phyloP scores from a whole-genome alignment of 495 filamentous ascomycete species.

The Collariella sp. region DNA sequence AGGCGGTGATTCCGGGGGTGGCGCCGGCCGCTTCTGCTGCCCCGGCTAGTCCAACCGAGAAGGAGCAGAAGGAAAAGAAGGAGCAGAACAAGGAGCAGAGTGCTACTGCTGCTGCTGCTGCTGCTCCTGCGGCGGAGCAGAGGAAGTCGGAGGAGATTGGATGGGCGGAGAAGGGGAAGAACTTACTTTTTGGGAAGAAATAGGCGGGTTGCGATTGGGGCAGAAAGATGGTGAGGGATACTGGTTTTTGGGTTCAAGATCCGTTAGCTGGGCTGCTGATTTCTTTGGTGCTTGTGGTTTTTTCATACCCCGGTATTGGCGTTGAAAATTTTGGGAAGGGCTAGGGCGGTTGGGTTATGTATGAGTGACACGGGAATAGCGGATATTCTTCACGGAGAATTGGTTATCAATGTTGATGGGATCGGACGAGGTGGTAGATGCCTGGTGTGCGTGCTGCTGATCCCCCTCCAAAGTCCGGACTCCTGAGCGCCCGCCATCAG shows the following conservation, averaged over 20 bases:
- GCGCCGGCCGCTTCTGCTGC: not conserved
- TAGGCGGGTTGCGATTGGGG: constrained; percentile 4
- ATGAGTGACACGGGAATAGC: not conserved
- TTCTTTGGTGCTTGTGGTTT: not conserved
- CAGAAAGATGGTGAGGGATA: not conserved
- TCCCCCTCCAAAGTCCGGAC: too few relatives aligned
- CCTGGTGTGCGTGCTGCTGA: too few relatives aligned
- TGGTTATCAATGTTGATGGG: not conserved
- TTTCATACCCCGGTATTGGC: constrained; percentile 17
- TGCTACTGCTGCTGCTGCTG: not conserved
- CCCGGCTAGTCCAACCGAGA: not conserved
- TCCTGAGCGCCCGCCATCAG: too few relatives aligned
- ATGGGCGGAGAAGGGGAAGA: constrained; percentile 46
- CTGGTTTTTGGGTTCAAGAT: not conserved
- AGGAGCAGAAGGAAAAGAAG: not conserved
- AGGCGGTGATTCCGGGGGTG: constrained; percentile 13
- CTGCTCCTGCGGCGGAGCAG: not conserved
- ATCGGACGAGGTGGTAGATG: too few relatives aligned
- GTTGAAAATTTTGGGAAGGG: constrained; percentile 8
- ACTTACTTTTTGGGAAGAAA: constrained; percentile 43
- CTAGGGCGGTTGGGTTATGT: not conserved
- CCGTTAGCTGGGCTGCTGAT: not conserved
- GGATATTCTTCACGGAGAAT: not conserved
- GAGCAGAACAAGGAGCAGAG: constrained; percentile 3
- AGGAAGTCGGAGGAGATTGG: constrained; percentile 30